These are phyloP conservation scores for Knoxdaviesia proteae DNA, from an alignment of 2,329 filamentous ascomycete genomes.

Conservation along the genomic window DNA sequence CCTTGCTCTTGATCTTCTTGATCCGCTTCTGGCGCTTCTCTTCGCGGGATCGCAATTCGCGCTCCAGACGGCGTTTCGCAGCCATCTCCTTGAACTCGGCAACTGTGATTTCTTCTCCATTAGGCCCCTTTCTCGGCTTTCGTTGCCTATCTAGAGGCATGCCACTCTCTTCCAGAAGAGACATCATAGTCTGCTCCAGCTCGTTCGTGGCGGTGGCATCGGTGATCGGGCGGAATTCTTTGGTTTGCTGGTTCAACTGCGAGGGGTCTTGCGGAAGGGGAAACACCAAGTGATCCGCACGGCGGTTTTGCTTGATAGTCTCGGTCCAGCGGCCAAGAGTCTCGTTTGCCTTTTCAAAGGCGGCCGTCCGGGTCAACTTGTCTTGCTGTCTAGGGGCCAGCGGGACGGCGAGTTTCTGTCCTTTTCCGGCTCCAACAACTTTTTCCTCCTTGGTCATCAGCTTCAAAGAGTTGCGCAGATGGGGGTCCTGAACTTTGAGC, in stretches of 20 bases:
- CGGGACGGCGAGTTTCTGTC: conserved; percentile 60
- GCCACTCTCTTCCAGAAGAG: conserved; percentile 78
- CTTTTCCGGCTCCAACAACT: conserved; percentile 19
- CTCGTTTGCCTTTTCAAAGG: conserved; percentile 80
- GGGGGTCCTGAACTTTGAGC: conserved; percentile 48
- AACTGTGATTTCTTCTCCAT: conserved; percentile 41
- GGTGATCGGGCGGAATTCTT: conserved; percentile 43
- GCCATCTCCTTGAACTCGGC: conserved; percentile 53
- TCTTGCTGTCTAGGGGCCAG: conserved; percentile 75
- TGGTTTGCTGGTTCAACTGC: conserved; percentile 35
- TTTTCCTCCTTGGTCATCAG: conserved; percentile 45
- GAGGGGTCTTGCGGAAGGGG: conserved; percentile 57
- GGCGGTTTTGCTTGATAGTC: conserved; percentile 82
- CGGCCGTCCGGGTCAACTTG: conserved; percentile 57
- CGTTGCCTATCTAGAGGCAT: conserved; percentile 29
- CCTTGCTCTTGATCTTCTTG: conserved; percentile 98
- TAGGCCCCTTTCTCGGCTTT: conserved; percentile 23
- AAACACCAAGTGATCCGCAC: conserved; percentile 78
- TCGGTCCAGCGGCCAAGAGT: conserved; percentile 82
- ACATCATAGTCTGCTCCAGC: conserved; percentile 67
- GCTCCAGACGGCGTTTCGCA: conserved; percentile 54
- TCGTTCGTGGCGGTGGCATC: conserved; percentile 50
- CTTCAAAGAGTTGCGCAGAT: conserved; percentile 62
- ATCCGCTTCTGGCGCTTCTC: conserved; percentile 76
- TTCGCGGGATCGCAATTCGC: conserved; percentile 75